A percentile compares a stretch with the other conserved stretches of the same genome.
Evolutionary conservation across 73 alveolate species (phyloP).

Genomic region (Blepharisma stoltei): DNA sequence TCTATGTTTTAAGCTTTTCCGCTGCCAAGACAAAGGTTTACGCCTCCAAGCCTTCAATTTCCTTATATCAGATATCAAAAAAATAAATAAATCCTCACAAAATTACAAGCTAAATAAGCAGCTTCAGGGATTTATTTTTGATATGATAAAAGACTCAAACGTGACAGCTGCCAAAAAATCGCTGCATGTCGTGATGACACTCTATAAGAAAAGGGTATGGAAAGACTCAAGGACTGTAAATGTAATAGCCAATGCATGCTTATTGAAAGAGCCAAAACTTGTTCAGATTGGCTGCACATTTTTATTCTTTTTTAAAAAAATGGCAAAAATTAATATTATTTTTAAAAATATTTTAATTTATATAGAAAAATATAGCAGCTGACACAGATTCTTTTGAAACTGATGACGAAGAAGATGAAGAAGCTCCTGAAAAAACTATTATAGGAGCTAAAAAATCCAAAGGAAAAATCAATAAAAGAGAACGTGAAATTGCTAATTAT

Average conservation of each 20-base stretch:
- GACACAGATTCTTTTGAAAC: conserved; percentile 54
- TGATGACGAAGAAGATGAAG: conserved; percentile 69
- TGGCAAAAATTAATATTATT: too few species aligned
- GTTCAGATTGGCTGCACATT: conserved; percentile 71
- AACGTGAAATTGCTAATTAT: conserved; percentile 55
- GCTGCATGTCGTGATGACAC: conserved; percentile 64
- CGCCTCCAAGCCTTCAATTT: conserved; percentile 56
- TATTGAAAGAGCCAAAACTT: conserved; percentile 70
- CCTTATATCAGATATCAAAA: conserved; percentile 65
- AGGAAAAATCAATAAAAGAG: conserved; percentile 55
- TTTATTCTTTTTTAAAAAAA: too few species aligned
- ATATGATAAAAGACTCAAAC: conserved; percentile 78
- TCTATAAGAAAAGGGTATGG: conserved; percentile 83
- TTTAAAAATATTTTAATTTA: too few species aligned
- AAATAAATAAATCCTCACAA: conserved; percentile 64
- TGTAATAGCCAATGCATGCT: conserved; percentile 74
- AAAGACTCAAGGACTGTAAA: conserved; percentile 86
- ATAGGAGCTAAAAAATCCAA: conserved; percentile 70
- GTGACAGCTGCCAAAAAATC: conserved; percentile 81
- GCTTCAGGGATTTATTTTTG: conserved; percentile 77
- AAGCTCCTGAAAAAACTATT: conserved; percentile 54
- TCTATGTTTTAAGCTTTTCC: conserved; percentile 77
- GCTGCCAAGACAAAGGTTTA: conserved; percentile 81
- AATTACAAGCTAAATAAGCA: conserved; percentile 57
- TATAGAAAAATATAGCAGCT: too few species aligned